Percentiles rank a stretch among this genome's conserved stretches.
Conservation (phyloP, 2,329 filamentous ascomycete species). For the Magnaporthiopsis incrustans region DNA sequence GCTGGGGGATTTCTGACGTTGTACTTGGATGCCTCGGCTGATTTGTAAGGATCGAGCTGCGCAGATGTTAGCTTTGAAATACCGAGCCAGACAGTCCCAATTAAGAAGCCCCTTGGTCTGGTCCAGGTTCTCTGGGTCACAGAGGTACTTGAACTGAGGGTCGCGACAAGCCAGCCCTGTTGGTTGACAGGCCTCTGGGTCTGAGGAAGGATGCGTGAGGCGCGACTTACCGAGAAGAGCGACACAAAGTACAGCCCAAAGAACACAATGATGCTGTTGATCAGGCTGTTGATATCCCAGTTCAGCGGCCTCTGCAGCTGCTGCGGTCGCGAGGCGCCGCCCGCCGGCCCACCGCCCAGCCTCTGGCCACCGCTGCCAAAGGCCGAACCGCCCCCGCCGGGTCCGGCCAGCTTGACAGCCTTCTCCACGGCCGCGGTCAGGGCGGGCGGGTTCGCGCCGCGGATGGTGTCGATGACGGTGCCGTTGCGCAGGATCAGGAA, state of each 20-base stretch:
- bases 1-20: constrained; percentile 39
- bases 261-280: constrained; percentile 45
- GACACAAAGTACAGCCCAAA: constrained; percentile 54
- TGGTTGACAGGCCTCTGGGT: neutral
- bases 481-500: constrained; percentile 85
- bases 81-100: too few relatives aligned
- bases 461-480: constrained; percentile 64
- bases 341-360: constrained; percentile 32
- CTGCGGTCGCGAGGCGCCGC: constrained; percentile 11
- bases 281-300: constrained; percentile 32
- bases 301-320: constrained; percentile 12
- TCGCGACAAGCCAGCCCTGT: neutral
- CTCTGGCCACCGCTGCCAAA: constrained; percentile 51
- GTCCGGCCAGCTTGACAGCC: constrained; percentile 46
- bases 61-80: neutral
- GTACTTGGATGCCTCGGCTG: constrained; percentile 51
- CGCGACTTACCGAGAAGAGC: constrained; percentile 47
- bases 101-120: too few relatives aligned
- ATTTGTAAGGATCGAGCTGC: constrained; percentile 54
- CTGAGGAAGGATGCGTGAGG: neutral
- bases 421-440: constrained; percentile 72
- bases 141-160: neutral
- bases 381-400: constrained; percentile 32
- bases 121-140: too few relatives aligned
- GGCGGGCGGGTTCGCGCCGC: constrained; percentile 70